Base-by-base conservation (phyloP, 345 rosid species). In the Pistacia atlantica region DNA sequence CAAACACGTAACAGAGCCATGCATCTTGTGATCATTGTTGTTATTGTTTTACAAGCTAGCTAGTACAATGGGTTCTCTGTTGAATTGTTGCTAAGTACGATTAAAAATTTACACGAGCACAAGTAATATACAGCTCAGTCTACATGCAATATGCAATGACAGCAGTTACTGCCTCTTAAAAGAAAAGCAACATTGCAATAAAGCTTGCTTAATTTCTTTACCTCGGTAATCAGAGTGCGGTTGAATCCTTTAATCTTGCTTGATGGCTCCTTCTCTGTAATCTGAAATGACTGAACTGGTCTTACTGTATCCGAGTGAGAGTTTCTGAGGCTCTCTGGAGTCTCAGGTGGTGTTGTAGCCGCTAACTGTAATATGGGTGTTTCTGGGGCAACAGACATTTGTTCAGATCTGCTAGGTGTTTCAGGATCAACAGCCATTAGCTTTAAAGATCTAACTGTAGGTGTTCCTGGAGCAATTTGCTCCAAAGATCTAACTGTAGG, bases 351-450 rank as follows among this genome's bases (percentile, higher is more conserved):
- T 63, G 91, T 88, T 78, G 56, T 51, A 17, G 85, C 78, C 61
- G 75, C 72, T 58, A 87, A 79, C 31, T 62, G 76, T 75, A 42
- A 84, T 75, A 82, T 77, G 0, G 97, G 99, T 33, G 96, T 93
- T 69, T 86, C 90, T 35, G 96, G 93, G 71, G 95, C 95, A 67
- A 92, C 83, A 78, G 82, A 69, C 17, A 37, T 71, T 58, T 66
- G 78, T 74, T 81, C 85, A 35, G 74, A 31, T 48, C 69, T 76
- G 70, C 54, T 54, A 14, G 57, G 57, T 54, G 57, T 4, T 14
- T 54, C 57, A 13, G 65, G 65, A 60, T 31, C 59, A 42, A 45
- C 20, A 11, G 42, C 72, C 10, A 28, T 68, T 62, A 35, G 77
- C 77, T 81, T 83, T 45, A 17, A 52, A 52, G 57, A 52, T 52